phyloP scores from a whole-genome alignment of 139 green algal species.

The Chlorella sorokiniana region DNA sequence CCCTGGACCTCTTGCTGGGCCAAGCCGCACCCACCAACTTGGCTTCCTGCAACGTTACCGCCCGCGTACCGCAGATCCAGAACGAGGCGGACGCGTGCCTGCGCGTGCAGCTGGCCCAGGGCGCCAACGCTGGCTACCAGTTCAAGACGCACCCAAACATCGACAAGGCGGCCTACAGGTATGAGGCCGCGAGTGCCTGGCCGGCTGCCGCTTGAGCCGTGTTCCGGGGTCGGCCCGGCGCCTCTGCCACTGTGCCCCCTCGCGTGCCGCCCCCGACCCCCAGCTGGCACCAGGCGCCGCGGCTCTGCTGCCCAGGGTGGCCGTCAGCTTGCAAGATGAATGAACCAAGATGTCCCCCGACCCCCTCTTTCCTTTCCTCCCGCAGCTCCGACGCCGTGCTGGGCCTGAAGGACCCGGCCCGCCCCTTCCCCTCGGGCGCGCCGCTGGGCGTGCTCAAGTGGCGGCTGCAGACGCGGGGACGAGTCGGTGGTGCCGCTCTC shows the following conservation, averaged over 20 bases:
- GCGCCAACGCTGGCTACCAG: conserved; percentile 85
- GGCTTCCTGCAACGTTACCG: not conserved
- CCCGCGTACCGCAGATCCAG: conserved; percentile 37
- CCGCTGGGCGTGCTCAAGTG: conserved; percentile 97
- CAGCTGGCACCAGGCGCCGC: not conserved
- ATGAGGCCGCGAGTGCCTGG: not conserved
- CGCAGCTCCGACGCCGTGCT: conserved; percentile 67
- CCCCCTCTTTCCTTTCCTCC: not conserved
- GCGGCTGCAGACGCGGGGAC: conserved; percentile 83
- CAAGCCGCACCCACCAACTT: not conserved
- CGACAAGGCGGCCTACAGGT: conserved; percentile 91
- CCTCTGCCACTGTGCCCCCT: too few species aligned
- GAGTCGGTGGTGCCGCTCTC: conserved; percentile 62
- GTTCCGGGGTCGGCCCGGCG: too few species aligned
- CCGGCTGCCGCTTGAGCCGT: not conserved
- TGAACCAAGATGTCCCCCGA: not conserved
- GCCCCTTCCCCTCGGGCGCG: conserved; percentile 90
- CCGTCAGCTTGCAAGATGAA: too few species aligned
- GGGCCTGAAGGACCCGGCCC: conserved; percentile 90
- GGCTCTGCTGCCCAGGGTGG: too few species aligned
- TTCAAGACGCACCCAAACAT: conserved; percentile 99
- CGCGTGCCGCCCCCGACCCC: too few species aligned
- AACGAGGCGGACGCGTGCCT: conserved; percentile 79
- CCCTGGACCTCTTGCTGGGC: not conserved
- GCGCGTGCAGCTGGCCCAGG: conserved; percentile 55